A percentile compares a stretch with the other conserved stretches of the same genome.
Evolutionary conservation across 139 green algal genomes (phyloP).

Genomic region (Nannochloris sp.): DNA sequence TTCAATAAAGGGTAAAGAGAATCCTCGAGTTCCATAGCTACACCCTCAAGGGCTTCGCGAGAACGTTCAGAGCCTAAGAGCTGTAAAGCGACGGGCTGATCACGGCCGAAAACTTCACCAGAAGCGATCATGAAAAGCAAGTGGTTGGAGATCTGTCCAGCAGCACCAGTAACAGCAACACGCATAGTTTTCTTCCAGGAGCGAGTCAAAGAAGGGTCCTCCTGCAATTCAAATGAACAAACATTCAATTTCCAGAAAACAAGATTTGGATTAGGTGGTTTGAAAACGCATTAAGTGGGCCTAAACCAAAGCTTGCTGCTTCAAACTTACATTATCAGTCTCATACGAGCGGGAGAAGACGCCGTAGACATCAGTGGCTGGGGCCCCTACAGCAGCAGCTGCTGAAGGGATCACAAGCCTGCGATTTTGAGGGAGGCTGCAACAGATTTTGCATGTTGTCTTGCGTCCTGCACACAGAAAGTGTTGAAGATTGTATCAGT

Average conservation of each 20-base stretch:
- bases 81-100: constrained; percentile 80
- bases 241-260: too few species aligned
- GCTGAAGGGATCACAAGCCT: neutral
- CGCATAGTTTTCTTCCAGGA: constrained; percentile 70
- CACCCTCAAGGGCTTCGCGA: constrained; percentile 75
- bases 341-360: constrained; percentile 23
- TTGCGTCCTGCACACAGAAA: too few species aligned
- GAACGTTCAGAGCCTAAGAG: constrained; percentile 74
- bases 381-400: neutral
- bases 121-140: constrained; percentile 80
- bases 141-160: constrained; percentile 88
- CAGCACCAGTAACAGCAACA: constrained; percentile 30
- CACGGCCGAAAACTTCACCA: constrained; percentile 56
- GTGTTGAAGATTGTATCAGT: too few species aligned
- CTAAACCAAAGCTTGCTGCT: too few species aligned
- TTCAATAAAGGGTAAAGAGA: constrained; percentile 85
- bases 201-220: constrained; percentile 37
- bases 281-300: neutral
- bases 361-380: constrained; percentile 9
- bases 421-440: too few species aligned
- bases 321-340: constrained; percentile 21
- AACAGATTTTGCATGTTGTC: too few species aligned
- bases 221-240: neutral
- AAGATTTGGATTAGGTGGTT: neutral
- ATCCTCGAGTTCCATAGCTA: constrained; percentile 95